Evolutionary conservation across 2,329 filamentous ascomycete species (phyloP).

Genomic region (Ascochyta pisi): DNA sequence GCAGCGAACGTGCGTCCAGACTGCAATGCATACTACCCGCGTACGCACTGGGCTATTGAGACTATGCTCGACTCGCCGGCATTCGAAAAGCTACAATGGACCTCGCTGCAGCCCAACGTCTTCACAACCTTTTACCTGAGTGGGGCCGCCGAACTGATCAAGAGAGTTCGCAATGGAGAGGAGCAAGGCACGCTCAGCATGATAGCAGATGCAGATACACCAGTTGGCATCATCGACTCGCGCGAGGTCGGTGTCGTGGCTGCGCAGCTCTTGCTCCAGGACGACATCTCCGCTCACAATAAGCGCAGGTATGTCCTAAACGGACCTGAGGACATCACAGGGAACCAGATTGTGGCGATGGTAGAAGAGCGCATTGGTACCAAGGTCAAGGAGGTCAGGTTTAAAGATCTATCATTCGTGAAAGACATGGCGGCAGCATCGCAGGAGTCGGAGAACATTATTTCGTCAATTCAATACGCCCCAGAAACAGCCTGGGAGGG

Average conservation of each 20-base stretch:
- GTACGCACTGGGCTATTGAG: conserved; percentile 29
- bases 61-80: conserved; percentile 13
- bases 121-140: conserved; percentile 10
- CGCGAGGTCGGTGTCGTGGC: conserved; percentile 25
- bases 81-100: conserved; percentile 21
- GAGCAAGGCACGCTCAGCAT: conserved; percentile 16
- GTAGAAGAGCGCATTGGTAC: conserved; percentile 20
- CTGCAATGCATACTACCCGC: conserved; percentile 23
- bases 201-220: not conserved
- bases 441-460: conserved; percentile 18
- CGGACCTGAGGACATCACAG: conserved; percentile 24
- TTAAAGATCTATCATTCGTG: conserved; percentile 19
- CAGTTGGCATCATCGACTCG: conserved; percentile 22
- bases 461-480: conserved; percentile 18
- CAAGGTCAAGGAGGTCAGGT: conserved; percentile 21
- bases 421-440: conserved; percentile 15
- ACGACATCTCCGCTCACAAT: conserved; percentile 19
- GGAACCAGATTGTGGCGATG: conserved; percentile 19
- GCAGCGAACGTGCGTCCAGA: conserved; percentile 18
- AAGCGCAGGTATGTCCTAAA: conserved; percentile 23
- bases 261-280: conserved; percentile 19
- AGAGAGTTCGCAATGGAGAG: conserved; percentile 6
- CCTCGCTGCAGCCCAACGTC: conserved; percentile 22
- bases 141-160: conserved; percentile 14
- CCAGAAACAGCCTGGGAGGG: conserved; percentile 16